A percentile compares a stretch with the other conserved stretches of the same genome.
Conservation (phyloP, 176 grass and related monocot genomes). For the Tillandsia fasciculata region DNA sequence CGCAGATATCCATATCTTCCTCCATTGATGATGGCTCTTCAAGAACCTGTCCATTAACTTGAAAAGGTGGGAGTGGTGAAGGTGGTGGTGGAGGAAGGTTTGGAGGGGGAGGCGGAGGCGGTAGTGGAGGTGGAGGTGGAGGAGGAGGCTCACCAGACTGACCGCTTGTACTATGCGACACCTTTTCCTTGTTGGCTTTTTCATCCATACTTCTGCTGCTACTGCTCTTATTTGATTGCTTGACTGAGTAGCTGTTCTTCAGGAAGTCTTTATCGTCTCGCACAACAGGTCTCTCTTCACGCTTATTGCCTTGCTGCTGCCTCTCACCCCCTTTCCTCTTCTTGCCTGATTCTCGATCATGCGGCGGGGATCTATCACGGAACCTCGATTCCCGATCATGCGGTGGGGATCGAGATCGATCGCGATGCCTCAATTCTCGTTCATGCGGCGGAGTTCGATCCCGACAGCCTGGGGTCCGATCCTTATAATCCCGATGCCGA, state of each 20-base stretch:
- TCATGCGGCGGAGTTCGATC: slow-evolving; percentile 40
- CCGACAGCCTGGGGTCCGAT: slow-evolving; percentile 38
- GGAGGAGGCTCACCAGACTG: slow-evolving; percentile 41
- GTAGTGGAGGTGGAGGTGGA: slow-evolving; percentile 28
- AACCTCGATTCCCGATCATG: slow-evolving; percentile 10
- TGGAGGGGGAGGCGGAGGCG: slow-evolving; percentile 31
- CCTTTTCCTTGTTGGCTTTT: slow-evolving; percentile 61
- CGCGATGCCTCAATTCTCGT: background rate
- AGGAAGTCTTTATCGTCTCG: slow-evolving; percentile 20
- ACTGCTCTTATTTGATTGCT: slow-evolving; percentile 60
- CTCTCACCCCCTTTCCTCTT: slow-evolving; percentile 36
- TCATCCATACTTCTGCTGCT: slow-evolving; percentile 49
- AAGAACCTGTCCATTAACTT: slow-evolving; percentile 26
- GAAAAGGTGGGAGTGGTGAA: slow-evolving; percentile 52
- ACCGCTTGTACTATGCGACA: slow-evolving; percentile 24
- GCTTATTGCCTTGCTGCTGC: slow-evolving; percentile 37
- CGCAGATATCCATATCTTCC: slow-evolving; percentile 99
- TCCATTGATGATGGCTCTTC: slow-evolving; percentile 68
- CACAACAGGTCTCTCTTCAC: slow-evolving; percentile 32
- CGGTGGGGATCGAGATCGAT: background rate
- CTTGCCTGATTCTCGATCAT: slow-evolving; percentile 45
- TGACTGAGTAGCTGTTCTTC: slow-evolving; percentile 43
- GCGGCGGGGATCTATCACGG: slow-evolving; percentile 23
- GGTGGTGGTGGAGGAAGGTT: slow-evolving; percentile 37
- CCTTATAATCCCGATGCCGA: slow-evolving; percentile 54